Conservation (phyloP, 768 basidiomycete genomes). For the Boletus rubescentipes region DNA sequence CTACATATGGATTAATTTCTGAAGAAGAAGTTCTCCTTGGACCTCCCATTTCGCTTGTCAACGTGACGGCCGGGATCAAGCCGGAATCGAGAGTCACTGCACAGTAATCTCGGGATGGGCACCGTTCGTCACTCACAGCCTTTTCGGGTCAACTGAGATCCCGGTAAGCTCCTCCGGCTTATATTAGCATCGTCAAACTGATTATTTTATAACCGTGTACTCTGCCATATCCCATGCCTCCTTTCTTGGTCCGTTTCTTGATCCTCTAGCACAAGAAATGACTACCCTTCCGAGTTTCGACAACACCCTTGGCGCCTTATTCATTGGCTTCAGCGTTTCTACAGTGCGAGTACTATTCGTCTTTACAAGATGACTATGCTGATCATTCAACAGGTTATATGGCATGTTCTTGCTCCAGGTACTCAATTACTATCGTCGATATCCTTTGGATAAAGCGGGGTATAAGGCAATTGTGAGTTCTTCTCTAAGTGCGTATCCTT, state of each 20-base stretch:
- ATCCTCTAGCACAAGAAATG: constrained; percentile 17
- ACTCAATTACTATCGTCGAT: constrained; percentile 54
- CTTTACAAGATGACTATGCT: constrained; percentile 4
- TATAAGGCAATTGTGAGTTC: constrained; percentile 54
- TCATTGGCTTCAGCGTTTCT: constrained; percentile 59
- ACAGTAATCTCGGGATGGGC: not conserved
- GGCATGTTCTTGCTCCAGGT: constrained; percentile 56
- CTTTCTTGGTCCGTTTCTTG: not conserved
- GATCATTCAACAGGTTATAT: constrained; percentile 40
- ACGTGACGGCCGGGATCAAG: not conserved
- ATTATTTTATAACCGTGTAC: not conserved
- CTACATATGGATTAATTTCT: constrained; percentile 1
- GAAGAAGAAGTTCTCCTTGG: constrained; percentile 5
- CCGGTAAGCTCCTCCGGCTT: constrained; percentile 6
- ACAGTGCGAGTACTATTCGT: constrained; percentile 24
- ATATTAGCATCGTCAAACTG: constrained; percentile 7
- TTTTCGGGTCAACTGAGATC: constrained; percentile 5
- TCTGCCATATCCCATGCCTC: not conserved
- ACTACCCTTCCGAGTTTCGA: constrained; percentile 24
- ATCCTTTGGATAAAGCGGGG: constrained; percentile 48
- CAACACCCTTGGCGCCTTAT: constrained; percentile 59
- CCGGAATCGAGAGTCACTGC: not conserved
- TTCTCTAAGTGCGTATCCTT: not conserved
- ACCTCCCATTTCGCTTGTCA: not conserved
- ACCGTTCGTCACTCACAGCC: constrained; percentile 5